Conservation (phyloP, 2,329 filamentous ascomycete species). For the Fusarium buxicola region DNA sequence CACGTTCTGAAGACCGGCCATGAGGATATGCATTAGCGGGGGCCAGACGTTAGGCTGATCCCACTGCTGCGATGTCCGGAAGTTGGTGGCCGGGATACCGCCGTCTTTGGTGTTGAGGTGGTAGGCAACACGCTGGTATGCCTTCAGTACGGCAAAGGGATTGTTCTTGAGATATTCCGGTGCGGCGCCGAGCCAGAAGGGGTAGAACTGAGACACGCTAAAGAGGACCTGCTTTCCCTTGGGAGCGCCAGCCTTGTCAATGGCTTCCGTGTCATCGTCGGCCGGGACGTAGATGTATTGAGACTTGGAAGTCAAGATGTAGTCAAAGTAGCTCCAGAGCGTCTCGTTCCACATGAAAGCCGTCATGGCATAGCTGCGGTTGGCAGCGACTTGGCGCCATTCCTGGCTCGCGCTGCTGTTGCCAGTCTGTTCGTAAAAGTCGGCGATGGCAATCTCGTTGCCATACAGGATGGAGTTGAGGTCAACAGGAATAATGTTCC, state of each 20-base stretch:
- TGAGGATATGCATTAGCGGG: conserved; percentile 72
- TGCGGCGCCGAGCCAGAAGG: conserved; percentile 76
- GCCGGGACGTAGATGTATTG: conserved; percentile 66
- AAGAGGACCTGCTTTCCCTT: conserved; percentile 68
- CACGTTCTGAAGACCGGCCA: conserved; percentile 70
- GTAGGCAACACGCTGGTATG: conserved; percentile 64
- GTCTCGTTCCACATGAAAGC: conserved; percentile 73
- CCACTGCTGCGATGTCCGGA: conserved; percentile 73
- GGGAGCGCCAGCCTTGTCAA: conserved; percentile 58
- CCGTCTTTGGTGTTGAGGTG: conserved; percentile 65
- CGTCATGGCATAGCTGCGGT: conserved; percentile 71
- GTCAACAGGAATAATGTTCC: conserved; percentile 70
- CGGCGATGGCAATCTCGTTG: conserved; percentile 70
- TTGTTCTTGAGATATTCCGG: conserved; percentile 67
- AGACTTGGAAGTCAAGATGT: conserved; percentile 69
- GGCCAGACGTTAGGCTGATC: conserved; percentile 79
- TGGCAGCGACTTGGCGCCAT: conserved; percentile 62
- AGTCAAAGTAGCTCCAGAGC: conserved; percentile 75
- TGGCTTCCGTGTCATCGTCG: conserved; percentile 55
- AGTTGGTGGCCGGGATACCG: conserved; percentile 72
- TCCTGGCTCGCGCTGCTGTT: conserved; percentile 61
- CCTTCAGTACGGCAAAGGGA: conserved; percentile 66
- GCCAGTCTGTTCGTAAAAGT: conserved; percentile 63
- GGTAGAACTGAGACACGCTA: conserved; percentile 70
- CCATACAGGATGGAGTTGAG: conserved; percentile 76